phyloP scores from a whole-genome alignment of 805 yeast species.

The Candida easanensis region DNA sequence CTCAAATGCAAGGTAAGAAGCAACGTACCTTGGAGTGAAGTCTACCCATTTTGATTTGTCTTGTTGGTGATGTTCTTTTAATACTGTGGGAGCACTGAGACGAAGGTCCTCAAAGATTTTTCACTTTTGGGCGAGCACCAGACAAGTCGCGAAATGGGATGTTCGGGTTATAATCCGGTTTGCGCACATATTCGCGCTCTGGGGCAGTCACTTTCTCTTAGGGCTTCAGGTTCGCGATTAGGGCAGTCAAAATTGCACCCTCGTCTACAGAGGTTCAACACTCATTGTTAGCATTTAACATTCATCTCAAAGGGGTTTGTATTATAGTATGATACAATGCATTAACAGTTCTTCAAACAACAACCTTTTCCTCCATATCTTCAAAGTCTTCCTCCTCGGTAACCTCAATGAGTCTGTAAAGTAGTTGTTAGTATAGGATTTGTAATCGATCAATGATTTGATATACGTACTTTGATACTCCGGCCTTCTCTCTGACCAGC shows the following conservation, averaged over 20 bases:
- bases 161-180: constrained; percentile 2
- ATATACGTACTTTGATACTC: constrained; percentile 31
- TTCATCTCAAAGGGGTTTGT: too few species aligned
- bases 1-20: constrained; percentile 1
- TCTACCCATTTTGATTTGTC: constrained; percentile 92
- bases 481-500: constrained; percentile 60
- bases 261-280: too few species aligned
- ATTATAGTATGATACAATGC: too few species aligned
- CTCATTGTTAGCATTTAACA: neutral
- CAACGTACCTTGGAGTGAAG: constrained; percentile 95
- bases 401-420: constrained; percentile 50
- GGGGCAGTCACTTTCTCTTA: neutral
- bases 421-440: constrained; percentile 20
- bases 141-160: neutral
- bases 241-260: neutral
- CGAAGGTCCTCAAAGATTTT: constrained; percentile 5
- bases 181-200: neutral
- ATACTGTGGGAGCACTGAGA: neutral
- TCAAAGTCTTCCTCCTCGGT: constrained; percentile 72
- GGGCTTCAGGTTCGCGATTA: neutral
- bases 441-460: too few species aligned
- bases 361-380: constrained; percentile 40
- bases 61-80: constrained; percentile 25
- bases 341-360: constrained; percentile 3
- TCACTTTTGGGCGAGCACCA: constrained; percentile 5